These are phyloP conservation scores for Parastagonospora avenae DNA, from an alignment of 2,329 filamentous ascomycete genomes.

Conservation along the genomic window DNA sequence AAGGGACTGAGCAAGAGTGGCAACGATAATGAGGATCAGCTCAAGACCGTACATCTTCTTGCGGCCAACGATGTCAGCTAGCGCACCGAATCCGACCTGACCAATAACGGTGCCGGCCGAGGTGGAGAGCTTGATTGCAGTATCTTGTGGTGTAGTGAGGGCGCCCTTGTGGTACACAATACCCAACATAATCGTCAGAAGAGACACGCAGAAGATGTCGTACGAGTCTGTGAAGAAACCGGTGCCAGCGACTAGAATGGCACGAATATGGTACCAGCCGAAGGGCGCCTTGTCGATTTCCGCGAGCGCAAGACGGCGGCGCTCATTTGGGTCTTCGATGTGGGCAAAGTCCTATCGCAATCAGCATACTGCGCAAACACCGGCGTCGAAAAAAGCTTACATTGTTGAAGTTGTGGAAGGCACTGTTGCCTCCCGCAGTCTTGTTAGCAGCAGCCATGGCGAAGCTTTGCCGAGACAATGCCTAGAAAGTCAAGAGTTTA, in stretches of 20 bases:
- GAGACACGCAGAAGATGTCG: slow-evolving; percentile 59
- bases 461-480: slow-evolving; percentile 15
- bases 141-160: slow-evolving; percentile 71
- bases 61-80: slow-evolving; percentile 75
- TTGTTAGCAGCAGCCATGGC: slow-evolving; percentile 18
- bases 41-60: slow-evolving; percentile 79
- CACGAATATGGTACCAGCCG: slow-evolving; percentile 81
- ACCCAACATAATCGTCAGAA: slow-evolving; percentile 69
- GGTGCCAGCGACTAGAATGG: slow-evolving; percentile 77
- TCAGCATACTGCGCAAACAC: neutral
- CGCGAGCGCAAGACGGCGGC: slow-evolving; percentile 76
- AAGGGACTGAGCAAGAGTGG: slow-evolving; percentile 45
- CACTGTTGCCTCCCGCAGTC: slow-evolving; percentile 29
- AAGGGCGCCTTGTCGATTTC: slow-evolving; percentile 83
- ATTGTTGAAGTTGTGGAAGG: slow-evolving; percentile 36
- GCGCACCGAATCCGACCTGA: slow-evolving; percentile 70
- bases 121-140: slow-evolving; percentile 83
- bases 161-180: slow-evolving; percentile 68
- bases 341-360: slow-evolving; percentile 46
- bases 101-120: slow-evolving; percentile 84
- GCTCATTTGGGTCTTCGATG: slow-evolving; percentile 74
- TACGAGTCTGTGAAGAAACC: slow-evolving; percentile 89
- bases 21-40: slow-evolving; percentile 48
- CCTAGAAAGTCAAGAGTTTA: slow-evolving; percentile 6
- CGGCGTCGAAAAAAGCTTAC: neutral